Conservation (phyloP, 108 stramenopile species). For the Nitzschia sp. region DNA sequence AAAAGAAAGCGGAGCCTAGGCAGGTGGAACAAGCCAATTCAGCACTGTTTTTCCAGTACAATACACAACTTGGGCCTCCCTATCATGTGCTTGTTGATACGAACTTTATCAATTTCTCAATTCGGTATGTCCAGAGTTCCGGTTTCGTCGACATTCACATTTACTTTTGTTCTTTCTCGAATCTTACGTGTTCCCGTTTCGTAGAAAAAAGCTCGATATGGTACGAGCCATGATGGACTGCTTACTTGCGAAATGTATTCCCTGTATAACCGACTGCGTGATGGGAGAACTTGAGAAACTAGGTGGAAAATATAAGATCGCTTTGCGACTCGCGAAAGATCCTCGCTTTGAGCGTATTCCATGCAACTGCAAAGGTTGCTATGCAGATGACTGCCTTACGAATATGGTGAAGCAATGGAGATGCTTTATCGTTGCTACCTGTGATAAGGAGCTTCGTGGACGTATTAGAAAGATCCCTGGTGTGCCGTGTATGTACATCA, state of each 20-base stretch:
- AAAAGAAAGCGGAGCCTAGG: conserved; percentile 64
- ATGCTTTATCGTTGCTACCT: conserved; percentile 99
- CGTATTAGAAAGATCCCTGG: conserved; percentile 98
- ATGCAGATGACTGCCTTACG: conserved; percentile 91
- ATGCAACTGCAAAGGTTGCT: conserved; percentile 91
- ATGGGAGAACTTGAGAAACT: conserved; percentile 99
- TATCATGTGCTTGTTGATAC: conserved; percentile 98
- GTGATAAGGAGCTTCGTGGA: conserved; percentile 97
- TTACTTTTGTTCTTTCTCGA: background rate
- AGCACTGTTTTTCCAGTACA: conserved; percentile 97
- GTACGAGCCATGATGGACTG: conserved; percentile 99
- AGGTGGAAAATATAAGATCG: conserved; percentile 96
- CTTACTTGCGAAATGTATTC: conserved; percentile 97
- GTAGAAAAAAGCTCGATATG: conserved; percentile 96
- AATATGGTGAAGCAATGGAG: conserved; percentile 89
- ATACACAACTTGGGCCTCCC: conserved; percentile 97
- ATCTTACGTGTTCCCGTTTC: conserved; percentile 11
- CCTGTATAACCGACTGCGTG: conserved; percentile 97
- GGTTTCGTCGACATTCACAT: background rate
- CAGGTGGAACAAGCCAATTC: conserved; percentile 89
- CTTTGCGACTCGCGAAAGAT: conserved; percentile 96
- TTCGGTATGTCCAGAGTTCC: conserved; percentile 52
- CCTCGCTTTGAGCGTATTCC: conserved; percentile 94
- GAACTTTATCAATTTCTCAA: conserved; percentile 99
- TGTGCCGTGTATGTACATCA: conserved; percentile 98